A percentile compares a stretch with the other conserved stretches of the same genome.
Conservation (phyloP, 2,329 filamentous ascomycete genomes). For the Incumbomyces delicatus region DNA sequence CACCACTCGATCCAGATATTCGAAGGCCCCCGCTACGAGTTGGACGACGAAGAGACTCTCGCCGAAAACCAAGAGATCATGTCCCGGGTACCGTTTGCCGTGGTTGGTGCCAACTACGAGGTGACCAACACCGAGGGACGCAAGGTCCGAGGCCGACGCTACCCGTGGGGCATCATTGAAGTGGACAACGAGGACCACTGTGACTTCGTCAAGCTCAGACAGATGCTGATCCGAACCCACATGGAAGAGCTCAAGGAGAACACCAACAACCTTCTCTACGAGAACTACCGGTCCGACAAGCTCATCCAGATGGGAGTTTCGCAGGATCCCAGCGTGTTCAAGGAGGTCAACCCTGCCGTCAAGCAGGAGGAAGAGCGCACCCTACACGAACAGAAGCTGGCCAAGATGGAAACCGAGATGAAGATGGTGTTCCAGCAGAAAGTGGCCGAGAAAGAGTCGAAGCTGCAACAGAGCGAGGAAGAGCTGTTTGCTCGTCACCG, state of each 20-base stretch:
- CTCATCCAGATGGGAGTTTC: constrained; percentile 96
- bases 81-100: constrained; percentile 98
- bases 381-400: constrained; percentile 97
- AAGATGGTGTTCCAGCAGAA: constrained; percentile 99
- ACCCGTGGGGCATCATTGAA: constrained; percentile 97
- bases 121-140: constrained; percentile 84
- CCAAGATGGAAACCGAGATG: constrained; percentile 99
- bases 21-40: constrained; percentile 94
- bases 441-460: constrained; percentile 98
- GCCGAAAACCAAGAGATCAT: constrained; percentile 99
- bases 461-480: constrained; percentile 98
- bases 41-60: constrained; percentile 98
- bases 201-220: constrained; percentile 98
- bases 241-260: constrained; percentile 99
- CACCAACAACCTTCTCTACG: constrained; percentile 97
- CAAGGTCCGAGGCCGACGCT: constrained; percentile 89
- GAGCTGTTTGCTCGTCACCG: constrained; percentile 95
- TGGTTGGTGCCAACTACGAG: constrained; percentile 93
- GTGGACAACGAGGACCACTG: constrained; percentile 99
- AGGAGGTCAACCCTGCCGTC: constrained; percentile 99
- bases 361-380: constrained; percentile 99
- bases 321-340: constrained; percentile 98
- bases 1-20: constrained; percentile 98
- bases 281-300: constrained; percentile 99
- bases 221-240: constrained; percentile 99